Percentiles rank a stretch among this genome's conserved stretches.
These are phyloP conservation scores for Leucosporidium yakuticum DNA, from an alignment of 768 basidiomycete species.

Conservation along the genomic window DNA sequence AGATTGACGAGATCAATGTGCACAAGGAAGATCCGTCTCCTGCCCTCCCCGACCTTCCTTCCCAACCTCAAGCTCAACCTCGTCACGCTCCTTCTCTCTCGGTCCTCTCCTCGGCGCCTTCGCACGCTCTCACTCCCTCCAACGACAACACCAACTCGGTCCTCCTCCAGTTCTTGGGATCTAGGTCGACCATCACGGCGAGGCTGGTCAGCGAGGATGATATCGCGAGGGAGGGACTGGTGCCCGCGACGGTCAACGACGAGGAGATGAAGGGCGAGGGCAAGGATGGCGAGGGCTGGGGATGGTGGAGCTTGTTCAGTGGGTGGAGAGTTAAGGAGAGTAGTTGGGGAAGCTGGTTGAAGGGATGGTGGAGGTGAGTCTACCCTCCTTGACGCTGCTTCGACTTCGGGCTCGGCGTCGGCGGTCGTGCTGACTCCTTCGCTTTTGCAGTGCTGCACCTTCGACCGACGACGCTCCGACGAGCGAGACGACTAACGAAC, in stretches of 20 bases:
- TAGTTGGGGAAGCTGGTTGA: neutral
- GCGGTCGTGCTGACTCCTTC: neutral
- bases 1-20: neutral
- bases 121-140: neutral
- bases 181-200: neutral
- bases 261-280: too few species aligned
- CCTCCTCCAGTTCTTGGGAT: neutral
- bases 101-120: neutral
- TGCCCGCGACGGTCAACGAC: neutral
- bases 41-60: too few species aligned
- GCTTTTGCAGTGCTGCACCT: neutral
- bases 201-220: neutral
- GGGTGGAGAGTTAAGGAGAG: neutral
- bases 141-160: neutral
- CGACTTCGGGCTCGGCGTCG: too few species aligned
- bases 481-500: too few species aligned
- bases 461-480: neutral
- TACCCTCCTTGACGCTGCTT: neutral
- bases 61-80: too few species aligned
- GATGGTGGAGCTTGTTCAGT: neutral
- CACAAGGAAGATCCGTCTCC: neutral
- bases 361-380: neutral
- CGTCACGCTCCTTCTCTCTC: neutral
- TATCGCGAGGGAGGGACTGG: neutral
- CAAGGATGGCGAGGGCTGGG: neutral